Evolutionary conservation across 345 rosid genomes (phyloP).

Genomic region (Eucalyptus lansdowneana): DNA sequence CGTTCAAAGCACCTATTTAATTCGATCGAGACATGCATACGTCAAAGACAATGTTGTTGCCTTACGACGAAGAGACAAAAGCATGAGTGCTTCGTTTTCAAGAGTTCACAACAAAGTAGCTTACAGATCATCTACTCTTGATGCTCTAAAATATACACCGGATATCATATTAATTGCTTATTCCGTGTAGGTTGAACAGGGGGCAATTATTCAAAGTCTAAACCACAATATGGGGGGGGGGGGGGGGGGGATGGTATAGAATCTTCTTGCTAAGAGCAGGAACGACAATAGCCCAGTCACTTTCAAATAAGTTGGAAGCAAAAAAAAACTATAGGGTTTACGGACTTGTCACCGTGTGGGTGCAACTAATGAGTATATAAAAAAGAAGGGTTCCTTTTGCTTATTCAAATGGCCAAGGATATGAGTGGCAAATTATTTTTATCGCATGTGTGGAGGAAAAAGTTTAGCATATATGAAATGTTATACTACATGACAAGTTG

Average conservation of each 20-base stretch:
- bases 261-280: background rate
- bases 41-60: constrained; percentile 18
- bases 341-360: background rate
- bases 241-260: constrained; percentile 5
- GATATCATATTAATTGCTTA: background rate
- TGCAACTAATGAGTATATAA: background rate
- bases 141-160: background rate
- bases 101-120: background rate
- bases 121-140: background rate
- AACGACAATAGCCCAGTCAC: background rate
- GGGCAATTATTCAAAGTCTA: constrained; percentile 57
- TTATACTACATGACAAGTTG: background rate
- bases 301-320: background rate
- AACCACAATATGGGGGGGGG: constrained; percentile 39
- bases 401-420: background rate
- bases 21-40: constrained; percentile 13
- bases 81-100: constrained; percentile 18
- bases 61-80: constrained; percentile 21
- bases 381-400: background rate
- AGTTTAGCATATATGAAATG: background rate
- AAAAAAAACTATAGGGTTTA: background rate
- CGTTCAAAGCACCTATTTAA: constrained; percentile 13
- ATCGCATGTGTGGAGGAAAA: background rate
- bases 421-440: background rate
- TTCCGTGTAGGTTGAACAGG: constrained; percentile 34